Evolutionary conservation across 2,329 filamentous ascomycete genomes (phyloP).

Genomic region (Aspergillus candidus): DNA sequence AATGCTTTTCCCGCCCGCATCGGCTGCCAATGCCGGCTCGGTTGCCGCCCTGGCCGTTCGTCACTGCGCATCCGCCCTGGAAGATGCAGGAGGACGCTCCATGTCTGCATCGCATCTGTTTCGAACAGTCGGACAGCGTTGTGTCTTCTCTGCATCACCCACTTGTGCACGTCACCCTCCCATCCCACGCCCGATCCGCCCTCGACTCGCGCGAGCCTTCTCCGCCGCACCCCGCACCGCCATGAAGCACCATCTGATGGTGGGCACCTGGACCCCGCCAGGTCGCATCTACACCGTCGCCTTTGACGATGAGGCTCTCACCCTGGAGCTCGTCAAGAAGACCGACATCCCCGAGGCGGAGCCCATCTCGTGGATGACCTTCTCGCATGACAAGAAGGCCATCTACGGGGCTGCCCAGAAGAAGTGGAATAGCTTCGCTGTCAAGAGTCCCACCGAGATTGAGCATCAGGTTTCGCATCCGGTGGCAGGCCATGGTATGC

Average conservation of each 20-base stretch:
- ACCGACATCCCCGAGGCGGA: slow-evolving; percentile 77
- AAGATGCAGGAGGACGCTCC: no score
- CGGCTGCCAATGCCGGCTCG: no score
- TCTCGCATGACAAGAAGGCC: slow-evolving; percentile 76
- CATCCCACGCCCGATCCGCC: no score
- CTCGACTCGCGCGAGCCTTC: neutral
- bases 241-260: slow-evolving; percentile 87
- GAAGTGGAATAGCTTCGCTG: slow-evolving; percentile 79
- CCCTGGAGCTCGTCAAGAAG: slow-evolving; percentile 68
- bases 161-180: no score
- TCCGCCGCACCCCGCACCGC: slow-evolving; percentile 21
- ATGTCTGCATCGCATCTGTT: no score
- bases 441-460: slow-evolving; percentile 70
- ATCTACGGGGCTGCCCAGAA: slow-evolving; percentile 91
- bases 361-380: slow-evolving; percentile 91
- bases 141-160: no score
- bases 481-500: slow-evolving; percentile 68
- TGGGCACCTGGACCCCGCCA: slow-evolving; percentile 85
- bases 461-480: slow-evolving; percentile 67
- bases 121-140: no score
- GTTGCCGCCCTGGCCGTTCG: no score
- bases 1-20: no score
- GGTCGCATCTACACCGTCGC: slow-evolving; percentile 84
- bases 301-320: slow-evolving; percentile 76
- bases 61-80: no score